A percentile compares a stretch with the other conserved stretches of the same genome.
phyloP scores from a whole-genome alignment of 1,284 basidiomycete genomes.

The Hymenochaete sp. region DNA sequence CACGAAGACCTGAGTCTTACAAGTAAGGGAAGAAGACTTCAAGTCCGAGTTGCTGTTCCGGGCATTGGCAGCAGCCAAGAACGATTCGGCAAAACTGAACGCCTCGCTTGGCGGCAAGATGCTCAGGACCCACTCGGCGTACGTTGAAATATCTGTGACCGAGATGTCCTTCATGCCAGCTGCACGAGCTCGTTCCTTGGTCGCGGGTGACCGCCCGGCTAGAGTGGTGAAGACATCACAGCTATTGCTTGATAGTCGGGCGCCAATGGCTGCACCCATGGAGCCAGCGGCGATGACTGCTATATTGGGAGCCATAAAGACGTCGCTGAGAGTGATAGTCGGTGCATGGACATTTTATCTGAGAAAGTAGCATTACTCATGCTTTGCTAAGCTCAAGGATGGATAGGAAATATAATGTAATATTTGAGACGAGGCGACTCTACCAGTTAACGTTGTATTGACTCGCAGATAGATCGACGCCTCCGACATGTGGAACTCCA shows the following conservation, averaged over 20 bases:
- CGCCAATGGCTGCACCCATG: conserved; percentile 39
- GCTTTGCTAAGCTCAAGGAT: too few relatives aligned
- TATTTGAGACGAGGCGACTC: too few relatives aligned
- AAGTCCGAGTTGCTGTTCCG: too few relatives aligned
- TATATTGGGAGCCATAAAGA: too few relatives aligned
- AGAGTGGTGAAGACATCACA: conserved; percentile 44
- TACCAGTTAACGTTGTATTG: too few relatives aligned
- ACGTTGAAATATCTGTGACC: conserved; percentile 35
- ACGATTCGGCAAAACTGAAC: conserved; percentile 37
- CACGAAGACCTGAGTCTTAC: conserved; percentile 31
- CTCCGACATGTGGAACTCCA: too few relatives aligned
- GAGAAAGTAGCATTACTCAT: too few relatives aligned
- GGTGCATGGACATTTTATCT: too few relatives aligned
- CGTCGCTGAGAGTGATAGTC: too few relatives aligned
- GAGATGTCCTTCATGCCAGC: conserved; percentile 45
- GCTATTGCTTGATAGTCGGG: conserved; percentile 33
- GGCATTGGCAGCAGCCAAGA: conserved; percentile 25
- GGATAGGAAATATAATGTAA: too few relatives aligned
- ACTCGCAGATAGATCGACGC: too few relatives aligned
- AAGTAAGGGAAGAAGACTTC: conserved; percentile 19
- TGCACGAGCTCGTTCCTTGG: conserved; percentile 38
- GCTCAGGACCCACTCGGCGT: conserved; percentile 42
- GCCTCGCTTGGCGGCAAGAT: conserved; percentile 52
- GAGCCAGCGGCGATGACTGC: conserved; percentile 27
- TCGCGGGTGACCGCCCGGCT: conserved; percentile 40